Base-by-base conservation (phyloP, 2,329 filamentous ascomycete species). In the Penicillium brevicompactum region DNA sequence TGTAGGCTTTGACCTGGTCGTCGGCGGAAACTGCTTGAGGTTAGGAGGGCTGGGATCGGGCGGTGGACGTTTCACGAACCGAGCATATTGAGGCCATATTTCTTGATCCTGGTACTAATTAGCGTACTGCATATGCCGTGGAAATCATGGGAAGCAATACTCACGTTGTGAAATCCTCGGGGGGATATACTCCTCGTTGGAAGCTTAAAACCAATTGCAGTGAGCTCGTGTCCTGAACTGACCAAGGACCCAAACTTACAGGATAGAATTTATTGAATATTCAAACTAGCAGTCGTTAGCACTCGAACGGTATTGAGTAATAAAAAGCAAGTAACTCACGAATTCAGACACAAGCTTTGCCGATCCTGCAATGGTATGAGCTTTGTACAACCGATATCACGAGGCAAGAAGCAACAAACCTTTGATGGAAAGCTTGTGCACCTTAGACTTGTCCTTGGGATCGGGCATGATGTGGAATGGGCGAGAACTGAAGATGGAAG, bases 21-120 rank as follows among this genome's bases (percentile, higher is more conserved):
- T 99, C 94, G 61, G 92, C 86, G 31, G 93, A 95, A 49, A 97
- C 92, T 87, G 58, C 65, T 44, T 56, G 41, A 53, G 24, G 47
- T 53, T 55, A 52, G 53, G 31, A 14, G 24, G 44, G 27, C 22
- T 2, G 31, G n/a, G 5, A 10, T 13, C n/a, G 24, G 21, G 45
- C 31, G 13, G 18, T 5, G 16, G 16, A 16, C 2, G 8, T 8
- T 24, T 31, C 18, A 69, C 78, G 61, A 75, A 89, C 86, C 85
- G 67, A 96, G 89, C 92, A 97, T 96, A 69, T 96, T 97, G 68
- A 99, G 85, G 67, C 94, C 94, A 88, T 99, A 99, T 79, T 99
- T 99, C 80, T 99, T 99, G 70, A 99, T 92, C 11, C 85, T 78
- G 34, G 32, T 43, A 11, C 4, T 5, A 16, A 24, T 58, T 27